Conservation (phyloP, 768 basidiomycete species). For the Lactifluus subvellereus region DNA sequence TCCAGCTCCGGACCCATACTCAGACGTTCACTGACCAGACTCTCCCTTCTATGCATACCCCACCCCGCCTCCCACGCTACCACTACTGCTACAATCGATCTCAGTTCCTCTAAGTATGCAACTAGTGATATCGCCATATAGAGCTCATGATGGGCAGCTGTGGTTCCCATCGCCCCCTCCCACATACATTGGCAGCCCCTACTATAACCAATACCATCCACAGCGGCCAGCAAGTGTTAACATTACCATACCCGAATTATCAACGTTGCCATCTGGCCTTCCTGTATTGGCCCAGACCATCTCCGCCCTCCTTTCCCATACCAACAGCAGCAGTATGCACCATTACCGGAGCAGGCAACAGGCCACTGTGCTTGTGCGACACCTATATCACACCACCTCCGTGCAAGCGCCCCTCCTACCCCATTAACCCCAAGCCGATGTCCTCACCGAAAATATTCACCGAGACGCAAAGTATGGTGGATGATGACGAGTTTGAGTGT, state of each 20-base stretch:
- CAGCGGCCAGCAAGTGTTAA: slow-evolving; percentile 49
- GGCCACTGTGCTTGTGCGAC: slow-evolving; percentile 57
- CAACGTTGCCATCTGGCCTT: slow-evolving; percentile 33
- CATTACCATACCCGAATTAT: slow-evolving; percentile 32
- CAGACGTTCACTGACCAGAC: slow-evolving; percentile 22
- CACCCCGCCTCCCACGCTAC: slow-evolving; percentile 16
- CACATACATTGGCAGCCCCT: slow-evolving; percentile 1
- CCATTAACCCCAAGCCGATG: slow-evolving; percentile 53
- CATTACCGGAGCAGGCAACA: slow-evolving; percentile 40
- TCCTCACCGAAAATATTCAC: slow-evolving; percentile 53
- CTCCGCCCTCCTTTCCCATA: slow-evolving; percentile 32
- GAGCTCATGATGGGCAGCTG: slow-evolving; percentile 31
- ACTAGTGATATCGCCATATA: slow-evolving; percentile 24
- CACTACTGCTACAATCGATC: slow-evolving; percentile 33
- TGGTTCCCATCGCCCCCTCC: slow-evolving; percentile 27
- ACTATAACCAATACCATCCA: slow-evolving; percentile 34
- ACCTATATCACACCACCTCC: slow-evolving; percentile 54
- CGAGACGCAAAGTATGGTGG: neutral
- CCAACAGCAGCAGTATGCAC: neutral
- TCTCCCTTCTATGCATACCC: slow-evolving; percentile 34
- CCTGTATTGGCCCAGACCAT: slow-evolving; percentile 30
- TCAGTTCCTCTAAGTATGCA: slow-evolving; percentile 35
- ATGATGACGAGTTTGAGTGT: slow-evolving; percentile 45
- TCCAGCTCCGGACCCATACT: slow-evolving; percentile 4
- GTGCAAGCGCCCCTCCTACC: slow-evolving; percentile 46